phyloP scores from a whole-genome alignment of 371 early-diverging fungal species.

The Zopfochytrium polystomum region DNA sequence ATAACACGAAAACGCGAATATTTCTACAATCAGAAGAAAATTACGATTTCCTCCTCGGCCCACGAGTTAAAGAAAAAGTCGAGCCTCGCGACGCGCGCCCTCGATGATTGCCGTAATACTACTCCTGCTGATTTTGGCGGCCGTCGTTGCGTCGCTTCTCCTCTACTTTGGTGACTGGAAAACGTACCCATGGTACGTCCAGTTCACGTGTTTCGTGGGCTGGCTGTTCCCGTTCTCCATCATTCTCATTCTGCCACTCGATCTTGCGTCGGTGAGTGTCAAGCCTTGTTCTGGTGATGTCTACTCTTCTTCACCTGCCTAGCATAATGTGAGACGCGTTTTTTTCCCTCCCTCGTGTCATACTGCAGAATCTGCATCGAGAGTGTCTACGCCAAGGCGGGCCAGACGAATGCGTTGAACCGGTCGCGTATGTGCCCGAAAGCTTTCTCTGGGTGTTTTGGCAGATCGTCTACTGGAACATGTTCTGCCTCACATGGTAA shows the following conservation, averaged over 20 bases:
- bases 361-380: no score
- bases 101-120: slow-evolving; percentile 20
- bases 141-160: slow-evolving; percentile 59
- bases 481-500: slow-evolving; percentile 84
- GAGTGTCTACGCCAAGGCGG: slow-evolving; percentile 32
- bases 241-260: slow-evolving; percentile 82
- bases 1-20: neutral
- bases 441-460: slow-evolving; percentile 74
- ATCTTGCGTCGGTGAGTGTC: slow-evolving; percentile 77
- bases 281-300: no score
- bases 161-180: slow-evolving; percentile 65
- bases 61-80: neutral
- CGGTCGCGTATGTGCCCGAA: slow-evolving; percentile 69
- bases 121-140: slow-evolving; percentile 39
- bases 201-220: slow-evolving; percentile 43
- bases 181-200: slow-evolving; percentile 46
- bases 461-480: slow-evolving; percentile 86
- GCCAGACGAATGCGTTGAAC: slow-evolving; percentile 60
- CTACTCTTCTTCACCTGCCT: no score
- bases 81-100: neutral
- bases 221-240: slow-evolving; percentile 91
- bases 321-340: no score
- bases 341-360: no score
- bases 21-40: neutral
- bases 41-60: neutral